Percentiles rank a stretch among this genome's conserved stretches.
These are phyloP conservation scores for Diaporthe sp. DNA, from an alignment of 2,329 filamentous ascomycete genomes.

Conservation along the genomic window DNA sequence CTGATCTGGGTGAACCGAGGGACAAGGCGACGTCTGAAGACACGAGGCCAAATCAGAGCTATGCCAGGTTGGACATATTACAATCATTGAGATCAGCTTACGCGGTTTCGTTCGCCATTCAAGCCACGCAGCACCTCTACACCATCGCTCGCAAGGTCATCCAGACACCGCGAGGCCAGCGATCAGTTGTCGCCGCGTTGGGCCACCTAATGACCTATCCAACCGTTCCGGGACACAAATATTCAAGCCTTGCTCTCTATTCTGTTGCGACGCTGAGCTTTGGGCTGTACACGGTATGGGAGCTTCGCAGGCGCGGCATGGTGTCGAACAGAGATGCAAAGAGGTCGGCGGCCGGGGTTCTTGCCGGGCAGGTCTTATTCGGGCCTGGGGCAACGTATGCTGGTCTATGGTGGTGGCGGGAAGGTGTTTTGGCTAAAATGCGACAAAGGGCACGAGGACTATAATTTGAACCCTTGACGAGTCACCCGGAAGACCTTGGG, in stretches of 20 bases:
- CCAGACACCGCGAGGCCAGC: not conserved
- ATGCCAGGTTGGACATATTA: not conserved
- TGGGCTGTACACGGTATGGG: constrained; percentile 29
- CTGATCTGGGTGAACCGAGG: too few relatives aligned
- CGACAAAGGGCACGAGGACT: not conserved
- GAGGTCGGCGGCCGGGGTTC: not conserved
- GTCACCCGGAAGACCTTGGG: not conserved
- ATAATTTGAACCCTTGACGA: not conserved
- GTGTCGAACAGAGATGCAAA: constrained; percentile 9
- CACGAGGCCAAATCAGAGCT: not conserved
- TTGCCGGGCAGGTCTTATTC: constrained; percentile 2
- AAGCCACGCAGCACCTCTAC: constrained; percentile 23
- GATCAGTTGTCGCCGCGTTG: not conserved
- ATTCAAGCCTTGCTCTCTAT: constrained; percentile 16
- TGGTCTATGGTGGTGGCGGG: constrained; percentile 33
- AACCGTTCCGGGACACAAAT: not conserved
- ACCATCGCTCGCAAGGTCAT: not conserved
- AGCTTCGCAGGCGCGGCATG: constrained; percentile 21
- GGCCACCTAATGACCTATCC: not conserved
- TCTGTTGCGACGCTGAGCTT: constrained; percentile 21
- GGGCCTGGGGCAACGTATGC: constrained; percentile 29
- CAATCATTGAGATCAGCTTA: constrained; percentile 10
- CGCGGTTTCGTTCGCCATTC: not conserved
- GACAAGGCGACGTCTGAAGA: not conserved
- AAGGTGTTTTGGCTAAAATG: constrained; percentile 13